phyloP scores from a whole-genome alignment of 257 asterid species.

The Prunella vulgaris region DNA sequence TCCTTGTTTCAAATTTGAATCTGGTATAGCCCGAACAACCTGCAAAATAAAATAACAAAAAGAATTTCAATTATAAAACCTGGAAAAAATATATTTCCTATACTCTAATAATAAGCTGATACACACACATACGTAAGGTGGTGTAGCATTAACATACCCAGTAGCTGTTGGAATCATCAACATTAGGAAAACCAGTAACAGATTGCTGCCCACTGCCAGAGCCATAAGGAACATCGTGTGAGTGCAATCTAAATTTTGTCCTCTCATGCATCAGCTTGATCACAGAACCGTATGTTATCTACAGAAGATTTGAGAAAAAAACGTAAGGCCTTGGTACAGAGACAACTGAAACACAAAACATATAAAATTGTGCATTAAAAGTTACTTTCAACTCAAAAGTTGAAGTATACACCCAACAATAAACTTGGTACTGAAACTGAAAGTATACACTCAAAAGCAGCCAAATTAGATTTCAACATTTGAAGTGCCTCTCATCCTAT shows the following conservation, averaged over 20 bases:
- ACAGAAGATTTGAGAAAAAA: conserved; percentile 3
- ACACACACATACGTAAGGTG: neutral
- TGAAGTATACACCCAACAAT: too few relatives aligned
- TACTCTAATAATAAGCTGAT: too few relatives aligned
- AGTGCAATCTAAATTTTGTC: conserved; percentile 82
- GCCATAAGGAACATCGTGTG: conserved; percentile 97
- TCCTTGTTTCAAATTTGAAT: conserved; percentile 78
- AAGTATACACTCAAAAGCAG: neutral
- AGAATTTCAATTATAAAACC: conserved; percentile 7
- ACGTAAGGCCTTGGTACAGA: neutral
- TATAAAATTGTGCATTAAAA: neutral
- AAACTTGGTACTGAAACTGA: neutral
- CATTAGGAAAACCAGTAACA: conserved; percentile 82
- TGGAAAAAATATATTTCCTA: neutral
- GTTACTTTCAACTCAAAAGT: neutral
- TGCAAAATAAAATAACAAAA: conserved; percentile 25
- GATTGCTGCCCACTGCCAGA: conserved; percentile 99
- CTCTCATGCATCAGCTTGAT: conserved; percentile 92
- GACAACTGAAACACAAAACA: neutral
- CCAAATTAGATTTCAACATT: neutral
- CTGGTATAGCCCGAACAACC: conserved; percentile 67
- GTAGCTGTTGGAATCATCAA: conserved; percentile 92
- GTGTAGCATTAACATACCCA: conserved; percentile 52
- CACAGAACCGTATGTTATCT: conserved; percentile 85
- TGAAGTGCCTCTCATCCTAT: neutral